Evolutionary conservation across 495 filamentous ascomycete genomes (phyloP).

Genomic region (Neurospora terricola): DNA sequence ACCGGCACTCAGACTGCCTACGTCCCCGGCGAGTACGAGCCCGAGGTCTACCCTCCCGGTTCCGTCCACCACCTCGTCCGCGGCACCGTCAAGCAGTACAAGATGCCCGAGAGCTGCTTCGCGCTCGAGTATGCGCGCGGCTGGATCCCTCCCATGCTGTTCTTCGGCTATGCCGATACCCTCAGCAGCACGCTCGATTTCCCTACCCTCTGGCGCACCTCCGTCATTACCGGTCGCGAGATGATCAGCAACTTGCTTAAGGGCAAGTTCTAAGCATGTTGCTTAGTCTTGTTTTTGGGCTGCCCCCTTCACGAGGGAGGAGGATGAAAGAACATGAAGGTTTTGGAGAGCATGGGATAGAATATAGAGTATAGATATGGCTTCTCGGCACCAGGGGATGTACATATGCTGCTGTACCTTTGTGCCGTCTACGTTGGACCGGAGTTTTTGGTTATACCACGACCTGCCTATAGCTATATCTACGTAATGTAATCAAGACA

Average conservation of each 20-base stretch:
- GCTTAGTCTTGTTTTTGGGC: background rate
- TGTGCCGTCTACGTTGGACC: background rate
- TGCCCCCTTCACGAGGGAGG: too few species aligned
- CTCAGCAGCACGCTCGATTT: conserved; percentile 68
- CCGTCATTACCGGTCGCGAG: conserved; percentile 56
- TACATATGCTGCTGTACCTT: background rate
- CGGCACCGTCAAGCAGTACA: conserved; percentile 76
- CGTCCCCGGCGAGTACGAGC: conserved; percentile 56
- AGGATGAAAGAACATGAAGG: background rate
- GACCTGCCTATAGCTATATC: background rate
- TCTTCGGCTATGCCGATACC: conserved; percentile 76
- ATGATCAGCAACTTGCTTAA: conserved; percentile 61
- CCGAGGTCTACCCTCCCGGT: conserved; percentile 66
- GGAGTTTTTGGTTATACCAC: background rate
- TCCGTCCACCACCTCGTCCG: conserved; percentile 67
- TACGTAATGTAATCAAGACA: background rate
- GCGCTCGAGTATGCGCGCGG: conserved; percentile 82
- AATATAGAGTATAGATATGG: background rate
- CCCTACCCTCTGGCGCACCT: conserved; percentile 67
- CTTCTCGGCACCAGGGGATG: background rate
- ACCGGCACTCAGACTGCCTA: conserved; percentile 63
- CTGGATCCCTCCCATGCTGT: conserved; percentile 84
- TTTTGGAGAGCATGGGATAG: background rate
- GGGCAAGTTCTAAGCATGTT: conserved; percentile 53
- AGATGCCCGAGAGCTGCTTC: conserved; percentile 70